These are phyloP conservation scores for Dichotomopilus funicola DNA, from an alignment of 2,329 filamentous ascomycete genomes.

Conservation along the genomic window DNA sequence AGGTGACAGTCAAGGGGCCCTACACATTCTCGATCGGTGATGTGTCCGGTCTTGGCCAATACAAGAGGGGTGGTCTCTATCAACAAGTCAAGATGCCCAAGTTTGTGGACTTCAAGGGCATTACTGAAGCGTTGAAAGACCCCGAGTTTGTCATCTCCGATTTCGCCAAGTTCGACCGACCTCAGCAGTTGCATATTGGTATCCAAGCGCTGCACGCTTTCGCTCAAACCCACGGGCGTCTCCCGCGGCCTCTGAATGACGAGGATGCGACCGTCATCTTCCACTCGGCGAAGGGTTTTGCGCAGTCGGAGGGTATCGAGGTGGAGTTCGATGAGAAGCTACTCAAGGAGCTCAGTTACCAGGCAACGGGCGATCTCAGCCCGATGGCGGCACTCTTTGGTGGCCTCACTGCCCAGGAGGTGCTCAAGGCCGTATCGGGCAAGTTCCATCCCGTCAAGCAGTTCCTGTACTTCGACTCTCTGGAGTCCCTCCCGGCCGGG, in stretches of 20 bases:
- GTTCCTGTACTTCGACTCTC: slow-evolving; percentile 94
- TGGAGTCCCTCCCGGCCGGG: slow-evolving; percentile 84
- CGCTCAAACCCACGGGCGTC: slow-evolving; percentile 62
- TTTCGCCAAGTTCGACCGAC: slow-evolving; percentile 96
- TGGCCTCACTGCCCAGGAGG: slow-evolving; percentile 86
- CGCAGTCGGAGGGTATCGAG: slow-evolving; percentile 67
- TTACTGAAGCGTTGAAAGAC: slow-evolving; percentile 71
- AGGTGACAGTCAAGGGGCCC: slow-evolving; percentile 88
- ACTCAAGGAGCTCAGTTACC: slow-evolving; percentile 87
- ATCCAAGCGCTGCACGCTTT: slow-evolving; percentile 91
- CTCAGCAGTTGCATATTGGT: slow-evolving; percentile 83
- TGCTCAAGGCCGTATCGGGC: slow-evolving; percentile 92
- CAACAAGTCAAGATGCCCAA: slow-evolving; percentile 99
- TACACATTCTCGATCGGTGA: slow-evolving; percentile 98
- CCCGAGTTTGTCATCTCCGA: slow-evolving; percentile 90
- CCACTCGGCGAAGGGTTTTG: slow-evolving; percentile 67
- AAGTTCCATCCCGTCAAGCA: slow-evolving; percentile 96
- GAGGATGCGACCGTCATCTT: slow-evolving; percentile 74
- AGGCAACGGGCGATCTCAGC: slow-evolving; percentile 83
- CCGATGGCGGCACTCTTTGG: slow-evolving; percentile 95
- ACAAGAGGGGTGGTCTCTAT: slow-evolving; percentile 82
- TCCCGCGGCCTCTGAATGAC: slow-evolving; percentile 79
- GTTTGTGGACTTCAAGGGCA: slow-evolving; percentile 77
- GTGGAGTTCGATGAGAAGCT: slow-evolving; percentile 88
- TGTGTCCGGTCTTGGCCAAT: slow-evolving; percentile 78